phyloP scores from a whole-genome alignment of 495 filamentous ascomycete species.

The Arthonia radiata region DNA sequence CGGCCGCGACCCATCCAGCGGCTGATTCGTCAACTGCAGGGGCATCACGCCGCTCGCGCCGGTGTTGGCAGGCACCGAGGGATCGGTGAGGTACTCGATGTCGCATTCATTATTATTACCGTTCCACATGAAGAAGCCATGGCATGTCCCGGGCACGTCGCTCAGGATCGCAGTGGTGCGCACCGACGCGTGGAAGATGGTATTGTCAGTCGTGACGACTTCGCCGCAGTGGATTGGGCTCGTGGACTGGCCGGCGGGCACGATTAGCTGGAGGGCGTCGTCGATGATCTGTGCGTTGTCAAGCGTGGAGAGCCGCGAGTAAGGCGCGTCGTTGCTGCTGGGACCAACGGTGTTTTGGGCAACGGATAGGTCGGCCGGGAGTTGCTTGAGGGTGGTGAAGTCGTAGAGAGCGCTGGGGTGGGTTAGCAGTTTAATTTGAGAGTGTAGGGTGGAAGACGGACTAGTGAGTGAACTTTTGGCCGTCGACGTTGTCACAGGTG shows the following conservation, averaged over 20 bases:
- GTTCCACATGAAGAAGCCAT: conserved; percentile 6
- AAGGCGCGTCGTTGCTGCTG: conserved; percentile 2
- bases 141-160: conserved; percentile 3
- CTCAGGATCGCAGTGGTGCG: conserved; percentile 5
- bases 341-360: conserved; percentile 3
- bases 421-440: conserved; percentile 3
- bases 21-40: conserved; percentile 8
- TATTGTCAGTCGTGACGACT: conserved; percentile 2
- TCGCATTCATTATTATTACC: conserved; percentile 6
- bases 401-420: conserved; percentile 3
- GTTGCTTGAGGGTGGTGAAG: conserved; percentile 3
- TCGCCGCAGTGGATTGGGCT: conserved; percentile 5
- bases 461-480: too few relatives aligned
- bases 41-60: conserved; percentile 1
- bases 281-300: conserved; percentile 4
- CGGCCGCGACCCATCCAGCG: too few relatives aligned
- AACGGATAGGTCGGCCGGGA: conserved; percentile 2
- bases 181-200: conserved; percentile 8
- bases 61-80: conserved; percentile 1
- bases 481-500: too few relatives aligned
- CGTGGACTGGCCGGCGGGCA: conserved; percentile 6
- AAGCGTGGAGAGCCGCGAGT: conserved; percentile 1
- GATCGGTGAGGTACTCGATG: conserved; percentile 7
- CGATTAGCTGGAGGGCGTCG: conserved; percentile 5
- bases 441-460: too few relatives aligned